Conservation (phyloP, 352 stramenopile genomes). For the Poterioochromonas sp. region DNA sequence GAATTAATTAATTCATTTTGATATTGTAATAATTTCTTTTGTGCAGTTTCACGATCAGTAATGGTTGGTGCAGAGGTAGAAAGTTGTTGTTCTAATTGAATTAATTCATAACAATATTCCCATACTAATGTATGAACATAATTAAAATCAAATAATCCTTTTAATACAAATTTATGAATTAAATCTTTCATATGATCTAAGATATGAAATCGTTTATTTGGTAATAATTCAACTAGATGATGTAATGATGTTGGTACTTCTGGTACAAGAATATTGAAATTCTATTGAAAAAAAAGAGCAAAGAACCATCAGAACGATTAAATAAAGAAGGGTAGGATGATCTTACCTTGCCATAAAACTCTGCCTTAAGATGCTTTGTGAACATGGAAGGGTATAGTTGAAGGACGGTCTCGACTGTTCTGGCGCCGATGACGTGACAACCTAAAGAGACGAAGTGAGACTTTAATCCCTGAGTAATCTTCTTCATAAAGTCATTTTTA, state of each 20-base stretch:
- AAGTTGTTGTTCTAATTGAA: background rate
- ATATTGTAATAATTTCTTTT: background rate
- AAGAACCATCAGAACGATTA: no score
- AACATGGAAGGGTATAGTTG: background rate
- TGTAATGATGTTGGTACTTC: background rate
- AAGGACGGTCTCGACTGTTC: background rate
- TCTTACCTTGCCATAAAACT: constrained; percentile 29
- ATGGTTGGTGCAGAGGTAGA: background rate
- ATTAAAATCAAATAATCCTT: constrained; percentile 5
- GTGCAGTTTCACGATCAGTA: background rate
- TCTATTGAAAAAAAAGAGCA: no score
- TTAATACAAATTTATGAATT: constrained; percentile 1
- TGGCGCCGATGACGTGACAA: constrained; percentile 6
- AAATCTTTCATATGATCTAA: constrained; percentile 30
- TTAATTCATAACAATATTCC: constrained; percentile 6
- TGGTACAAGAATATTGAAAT: background rate
- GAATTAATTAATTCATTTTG: background rate
- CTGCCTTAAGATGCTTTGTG: background rate
- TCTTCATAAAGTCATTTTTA: background rate
- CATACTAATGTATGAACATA: constrained; percentile 26
- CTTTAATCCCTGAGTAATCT: background rate
- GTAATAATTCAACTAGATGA: background rate
- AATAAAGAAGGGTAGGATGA: no score
- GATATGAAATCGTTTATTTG: background rate
- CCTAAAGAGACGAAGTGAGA: background rate